Percentiles rank a stretch among this genome's conserved stretches.
These are phyloP conservation scores for Diversispora eburnea DNA, from an alignment of 192 early-diverging fungal species.

Conservation along the genomic window DNA sequence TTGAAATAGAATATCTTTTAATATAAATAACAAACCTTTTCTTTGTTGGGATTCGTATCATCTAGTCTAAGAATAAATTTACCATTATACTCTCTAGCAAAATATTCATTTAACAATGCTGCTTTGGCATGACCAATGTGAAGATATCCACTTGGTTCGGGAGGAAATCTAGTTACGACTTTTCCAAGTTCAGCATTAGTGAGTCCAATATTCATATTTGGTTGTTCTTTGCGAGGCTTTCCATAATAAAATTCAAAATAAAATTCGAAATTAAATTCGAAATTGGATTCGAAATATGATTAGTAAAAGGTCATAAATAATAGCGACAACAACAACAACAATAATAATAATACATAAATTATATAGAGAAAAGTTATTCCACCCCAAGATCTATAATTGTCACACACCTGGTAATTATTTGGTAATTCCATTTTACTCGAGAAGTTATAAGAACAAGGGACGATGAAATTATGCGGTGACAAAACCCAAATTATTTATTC, in stretches of 20 bases:
- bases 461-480: too few species aligned
- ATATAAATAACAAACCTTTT: slow-evolving; percentile 55
- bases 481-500: too few species aligned
- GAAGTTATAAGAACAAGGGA: not conserved
- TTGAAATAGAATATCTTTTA: not conserved
- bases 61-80: slow-evolving; percentile 95
- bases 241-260: slow-evolving; percentile 29
- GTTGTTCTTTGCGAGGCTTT: slow-evolving; percentile 69
- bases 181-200: slow-evolving; percentile 74
- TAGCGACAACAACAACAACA: too few species aligned
- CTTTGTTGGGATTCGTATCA: slow-evolving; percentile 97
- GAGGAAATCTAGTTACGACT: slow-evolving; percentile 97
- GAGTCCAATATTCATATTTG: slow-evolving; percentile 90
- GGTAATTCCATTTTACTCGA: not conserved
- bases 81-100: slow-evolving; percentile 87
- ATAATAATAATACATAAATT: too few species aligned
- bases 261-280: not conserved
- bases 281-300: not conserved
- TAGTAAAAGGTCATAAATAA: too few species aligned
- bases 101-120: slow-evolving; percentile 94
- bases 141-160: slow-evolving; percentile 96
- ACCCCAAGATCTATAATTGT: too few species aligned
- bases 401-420: too few species aligned
- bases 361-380: too few species aligned
- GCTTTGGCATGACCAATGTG: slow-evolving; percentile 99